A percentile compares a stretch with the other conserved stretches of the same genome.
Conservation (phyloP, 768 basidiomycete species). For the Xanthoconium stramineum region DNA sequence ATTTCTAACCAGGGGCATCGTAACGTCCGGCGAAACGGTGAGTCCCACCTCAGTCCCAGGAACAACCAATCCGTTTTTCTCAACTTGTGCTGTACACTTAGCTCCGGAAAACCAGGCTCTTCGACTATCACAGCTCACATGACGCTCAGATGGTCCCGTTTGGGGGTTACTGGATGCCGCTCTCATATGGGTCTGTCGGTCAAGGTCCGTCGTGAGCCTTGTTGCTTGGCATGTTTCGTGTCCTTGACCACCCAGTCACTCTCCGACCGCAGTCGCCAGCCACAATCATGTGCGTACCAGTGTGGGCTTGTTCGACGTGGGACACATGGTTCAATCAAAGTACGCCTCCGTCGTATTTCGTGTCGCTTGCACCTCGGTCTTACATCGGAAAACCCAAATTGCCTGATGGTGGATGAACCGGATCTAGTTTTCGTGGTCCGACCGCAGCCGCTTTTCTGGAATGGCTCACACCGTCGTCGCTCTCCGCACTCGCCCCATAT, state of each 20-base stretch:
- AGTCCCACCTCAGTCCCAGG: constrained; percentile 1
- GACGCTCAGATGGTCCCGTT: constrained; percentile 96
- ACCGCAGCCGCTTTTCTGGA: constrained; percentile 80
- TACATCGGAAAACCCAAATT: not conserved
- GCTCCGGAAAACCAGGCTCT: constrained; percentile 69
- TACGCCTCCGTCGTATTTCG: constrained; percentile 32
- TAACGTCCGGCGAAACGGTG: constrained; percentile 20
- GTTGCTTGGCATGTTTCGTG: not conserved
- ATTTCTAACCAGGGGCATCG: constrained; percentile 10
- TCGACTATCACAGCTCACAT: constrained; percentile 83
- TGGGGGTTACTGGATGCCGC: constrained; percentile 93
- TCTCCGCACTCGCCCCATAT: constrained; percentile 64
- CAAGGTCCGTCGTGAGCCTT: constrained; percentile 51
- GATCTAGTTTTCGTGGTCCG: constrained; percentile 71
- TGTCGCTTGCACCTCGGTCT: not conserved
- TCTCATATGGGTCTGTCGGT: constrained; percentile 78
- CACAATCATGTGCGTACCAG: constrained; percentile 84
- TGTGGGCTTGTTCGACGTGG: constrained; percentile 93
- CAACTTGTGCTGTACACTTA: constrained; percentile 15
- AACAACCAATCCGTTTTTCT: not conserved
- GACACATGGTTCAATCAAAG: constrained; percentile 97
- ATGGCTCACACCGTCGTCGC: constrained; percentile 85
- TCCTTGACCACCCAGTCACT: constrained; percentile 9
- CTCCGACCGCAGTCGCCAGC: constrained; percentile 61
- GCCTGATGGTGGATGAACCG: not conserved